phyloP scores from a whole-genome alignment of 2,329 filamentous ascomycete genomes.

The Phyllosticta citribraziliensis region DNA sequence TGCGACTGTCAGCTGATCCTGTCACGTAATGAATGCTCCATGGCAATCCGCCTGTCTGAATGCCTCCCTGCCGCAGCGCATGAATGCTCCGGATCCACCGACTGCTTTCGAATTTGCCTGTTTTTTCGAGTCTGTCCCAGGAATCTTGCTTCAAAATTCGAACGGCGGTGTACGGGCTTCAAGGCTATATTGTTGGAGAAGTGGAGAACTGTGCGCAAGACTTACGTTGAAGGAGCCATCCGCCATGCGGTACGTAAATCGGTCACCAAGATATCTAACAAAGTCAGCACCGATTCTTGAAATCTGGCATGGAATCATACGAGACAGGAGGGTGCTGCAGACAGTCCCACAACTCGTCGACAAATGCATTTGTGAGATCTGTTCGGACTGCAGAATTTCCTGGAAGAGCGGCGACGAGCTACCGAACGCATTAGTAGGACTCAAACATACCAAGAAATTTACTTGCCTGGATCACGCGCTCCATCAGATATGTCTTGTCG shows the following conservation, averaged over 20 bases:
- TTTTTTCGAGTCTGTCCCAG: too few relatives aligned
- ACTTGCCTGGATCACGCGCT: constrained; percentile 52
- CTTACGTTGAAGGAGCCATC: constrained; percentile 32
- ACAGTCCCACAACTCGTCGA: constrained; percentile 14
- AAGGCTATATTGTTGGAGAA: too few relatives aligned
- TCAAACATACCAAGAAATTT: not conserved
- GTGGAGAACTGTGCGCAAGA: not conserved
- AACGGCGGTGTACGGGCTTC: too few relatives aligned
- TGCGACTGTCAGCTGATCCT: constrained; percentile 34
- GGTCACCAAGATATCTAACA: constrained; percentile 28
- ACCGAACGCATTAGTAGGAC: not conserved
- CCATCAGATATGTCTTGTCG: constrained; percentile 72
- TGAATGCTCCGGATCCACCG: not conserved
- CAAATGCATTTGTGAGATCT: constrained; percentile 14
- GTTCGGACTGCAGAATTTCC: constrained; percentile 11
- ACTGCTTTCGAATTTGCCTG: too few relatives aligned
- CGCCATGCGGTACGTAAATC: constrained; percentile 29
- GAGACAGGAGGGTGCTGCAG: constrained; percentile 15
- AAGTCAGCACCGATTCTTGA: not conserved
- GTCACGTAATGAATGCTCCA: constrained; percentile 10
- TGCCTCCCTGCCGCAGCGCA: too few relatives aligned
- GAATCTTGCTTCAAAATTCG: too few relatives aligned
- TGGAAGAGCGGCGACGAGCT: constrained; percentile 9
- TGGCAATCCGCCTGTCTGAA: too few relatives aligned
- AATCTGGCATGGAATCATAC: not conserved